phyloP scores from a whole-genome alignment of 495 filamentous ascomycete genomes.

The Trichoderma reesei region DNA sequence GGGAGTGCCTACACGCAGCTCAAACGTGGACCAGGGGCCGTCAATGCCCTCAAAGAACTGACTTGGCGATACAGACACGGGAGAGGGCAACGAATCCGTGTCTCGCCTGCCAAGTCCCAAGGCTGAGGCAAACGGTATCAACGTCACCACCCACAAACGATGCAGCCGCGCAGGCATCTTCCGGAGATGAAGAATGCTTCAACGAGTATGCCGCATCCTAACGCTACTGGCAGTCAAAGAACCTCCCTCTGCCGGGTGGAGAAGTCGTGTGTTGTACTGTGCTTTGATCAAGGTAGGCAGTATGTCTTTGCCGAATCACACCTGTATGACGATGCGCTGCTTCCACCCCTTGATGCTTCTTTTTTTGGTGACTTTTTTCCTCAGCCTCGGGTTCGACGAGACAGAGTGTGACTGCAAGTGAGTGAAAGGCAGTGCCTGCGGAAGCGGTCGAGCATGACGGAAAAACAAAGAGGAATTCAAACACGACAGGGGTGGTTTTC shows the following conservation, averaged over 20 bases:
- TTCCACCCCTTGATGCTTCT: neutral
- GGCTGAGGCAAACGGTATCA: neutral
- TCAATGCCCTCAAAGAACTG: neutral
- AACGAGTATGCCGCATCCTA: neutral
- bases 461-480: neutral
- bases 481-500: neutral
- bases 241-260: neutral
- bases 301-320: no score
- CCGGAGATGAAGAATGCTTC: neutral
- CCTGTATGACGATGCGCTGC: no score
- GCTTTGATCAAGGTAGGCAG: neutral
- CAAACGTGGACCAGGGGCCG: neutral
- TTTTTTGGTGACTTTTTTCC: neutral
- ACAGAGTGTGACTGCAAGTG: neutral
- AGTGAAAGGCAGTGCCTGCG: neutral
- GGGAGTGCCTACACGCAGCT: conserved; percentile 1
- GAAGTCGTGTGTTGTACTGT: neutral
- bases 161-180: neutral
- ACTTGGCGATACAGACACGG: neutral
- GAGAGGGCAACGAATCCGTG: neutral
- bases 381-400: neutral
- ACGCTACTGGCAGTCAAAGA: neutral
- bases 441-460: neutral
- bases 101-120: neutral
- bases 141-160: neutral